Evolutionary conservation across 805 yeast genomes (phyloP).

Genomic region (Metschnikowia similis): DNA sequence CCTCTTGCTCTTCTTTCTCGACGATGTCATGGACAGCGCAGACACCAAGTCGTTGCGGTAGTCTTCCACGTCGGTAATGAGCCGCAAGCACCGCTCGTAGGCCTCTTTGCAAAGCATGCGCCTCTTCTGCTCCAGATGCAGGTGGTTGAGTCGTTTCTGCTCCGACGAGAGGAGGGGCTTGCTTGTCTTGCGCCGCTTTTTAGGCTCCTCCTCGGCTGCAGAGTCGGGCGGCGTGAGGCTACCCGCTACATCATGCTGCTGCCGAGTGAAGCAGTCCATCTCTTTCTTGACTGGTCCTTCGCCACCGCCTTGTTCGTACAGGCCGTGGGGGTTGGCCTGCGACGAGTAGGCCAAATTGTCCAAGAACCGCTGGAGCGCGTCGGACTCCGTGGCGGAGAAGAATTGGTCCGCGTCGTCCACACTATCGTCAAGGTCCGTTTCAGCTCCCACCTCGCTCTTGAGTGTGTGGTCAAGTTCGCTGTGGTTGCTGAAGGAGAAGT

Average conservation of each 20-base stretch:
- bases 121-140: slow-evolving; percentile 40
- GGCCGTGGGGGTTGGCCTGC: slow-evolving; percentile 27
- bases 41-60: slow-evolving; percentile 28
- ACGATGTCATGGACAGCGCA: slow-evolving; percentile 14
- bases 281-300: not conserved
- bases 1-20: slow-evolving; percentile 31
- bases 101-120: slow-evolving; percentile 42
- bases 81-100: slow-evolving; percentile 38
- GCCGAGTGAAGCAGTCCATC: not conserved
- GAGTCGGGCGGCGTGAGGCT: slow-evolving; percentile 18
- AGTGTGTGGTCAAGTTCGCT: not conserved
- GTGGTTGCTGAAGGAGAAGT: not conserved
- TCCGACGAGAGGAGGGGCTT: slow-evolving; percentile 37
- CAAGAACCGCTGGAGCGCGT: slow-evolving; percentile 35
- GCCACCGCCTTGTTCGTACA: slow-evolving; percentile 15
- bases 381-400: slow-evolving; percentile 17
- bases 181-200: slow-evolving; percentile 26
- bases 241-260: not conserved
- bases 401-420: slow-evolving; percentile 16
- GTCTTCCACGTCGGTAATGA: slow-evolving; percentile 38
- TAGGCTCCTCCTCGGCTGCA: slow-evolving; percentile 19
- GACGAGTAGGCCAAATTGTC: slow-evolving; percentile 35
- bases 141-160: slow-evolving; percentile 41
- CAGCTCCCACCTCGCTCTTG: not conserved
- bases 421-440: slow-evolving; percentile 5